phyloP scores from a whole-genome alignment of 805 yeast species.

The Scheffersomyces spartinae region DNA sequence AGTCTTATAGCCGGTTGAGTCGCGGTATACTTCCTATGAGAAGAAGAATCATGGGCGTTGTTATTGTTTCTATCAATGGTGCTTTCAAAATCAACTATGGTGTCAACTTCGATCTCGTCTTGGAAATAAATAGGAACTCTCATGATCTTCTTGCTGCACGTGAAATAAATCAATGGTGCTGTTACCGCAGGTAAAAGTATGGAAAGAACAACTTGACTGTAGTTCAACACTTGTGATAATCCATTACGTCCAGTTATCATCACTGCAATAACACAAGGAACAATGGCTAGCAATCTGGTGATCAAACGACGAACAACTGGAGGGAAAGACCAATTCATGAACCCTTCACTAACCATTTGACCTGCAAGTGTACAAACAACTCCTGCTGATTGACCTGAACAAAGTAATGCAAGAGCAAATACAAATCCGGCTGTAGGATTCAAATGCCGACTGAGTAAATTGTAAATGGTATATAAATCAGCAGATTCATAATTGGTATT shows the following conservation, averaged over 20 bases:
- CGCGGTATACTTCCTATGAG: background rate
- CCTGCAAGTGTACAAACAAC: conserved; percentile 91
- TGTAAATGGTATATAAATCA: conserved; percentile 71
- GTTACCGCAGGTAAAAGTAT: conserved; percentile 76
- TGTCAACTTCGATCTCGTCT: no score
- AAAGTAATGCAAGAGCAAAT: conserved; percentile 79
- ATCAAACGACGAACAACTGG: conserved; percentile 75
- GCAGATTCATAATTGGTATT: conserved; percentile 45
- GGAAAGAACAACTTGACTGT: conserved; percentile 74
- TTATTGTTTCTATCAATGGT: conserved; percentile 3
- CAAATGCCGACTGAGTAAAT: conserved; percentile 53
- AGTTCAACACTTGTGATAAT: conserved; percentile 59
- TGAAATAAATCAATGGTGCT: conserved; percentile 79
- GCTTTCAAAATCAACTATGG: conserved; percentile 7
- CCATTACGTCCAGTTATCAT: conserved; percentile 72
- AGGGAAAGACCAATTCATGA: conserved; percentile 63
- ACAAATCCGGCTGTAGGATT: conserved; percentile 82
- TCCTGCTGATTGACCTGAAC: conserved; percentile 93
- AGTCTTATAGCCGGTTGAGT: conserved; percentile 30
- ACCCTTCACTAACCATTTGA: conserved; percentile 89
- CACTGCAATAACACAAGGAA: conserved; percentile 75
- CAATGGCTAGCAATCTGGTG: conserved; percentile 73
- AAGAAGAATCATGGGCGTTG: conserved; percentile 1
- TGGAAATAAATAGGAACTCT: conserved; percentile 31
- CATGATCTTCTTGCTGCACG: conserved; percentile 60